Conservation (phyloP, 2,329 filamentous ascomycete genomes). For the Epicoccum nigrum region DNA sequence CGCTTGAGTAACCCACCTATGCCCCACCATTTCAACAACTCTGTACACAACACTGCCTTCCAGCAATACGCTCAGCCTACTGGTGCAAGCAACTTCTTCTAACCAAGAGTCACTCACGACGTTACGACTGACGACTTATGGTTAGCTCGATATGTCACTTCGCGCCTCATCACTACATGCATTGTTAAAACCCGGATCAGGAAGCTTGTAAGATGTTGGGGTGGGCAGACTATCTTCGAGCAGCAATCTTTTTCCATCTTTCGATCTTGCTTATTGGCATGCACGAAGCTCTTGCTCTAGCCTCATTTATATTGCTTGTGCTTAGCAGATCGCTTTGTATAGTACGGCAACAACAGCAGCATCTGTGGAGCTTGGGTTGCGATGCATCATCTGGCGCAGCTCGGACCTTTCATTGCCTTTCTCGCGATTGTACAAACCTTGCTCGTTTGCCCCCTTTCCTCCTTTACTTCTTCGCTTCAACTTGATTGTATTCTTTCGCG, state of each 20-base stretch:
- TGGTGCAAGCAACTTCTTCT: slow-evolving; percentile 55
- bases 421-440: slow-evolving; percentile 17
- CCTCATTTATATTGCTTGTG: slow-evolving; percentile 21
- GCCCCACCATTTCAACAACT: slow-evolving; percentile 46
- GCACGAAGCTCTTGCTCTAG: slow-evolving; percentile 21
- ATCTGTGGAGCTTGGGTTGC: slow-evolving; percentile 40
- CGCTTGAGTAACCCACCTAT: slow-evolving; percentile 47
- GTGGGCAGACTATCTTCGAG: slow-evolving; percentile 29
- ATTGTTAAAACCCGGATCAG: slow-evolving; percentile 27
- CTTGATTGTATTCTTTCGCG: slow-evolving; percentile 23
- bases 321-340: slow-evolving; percentile 42
- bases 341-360: slow-evolving; percentile 42
- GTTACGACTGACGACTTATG: slow-evolving; percentile 59
- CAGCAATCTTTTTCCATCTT: slow-evolving; percentile 35
- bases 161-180: slow-evolving; percentile 27
- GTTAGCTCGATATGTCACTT: slow-evolving; percentile 28
- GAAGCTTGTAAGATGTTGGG: slow-evolving; percentile 32
- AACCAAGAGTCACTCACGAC: slow-evolving; percentile 48
- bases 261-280: slow-evolving; percentile 31
- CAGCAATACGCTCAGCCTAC: slow-evolving; percentile 47
- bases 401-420: slow-evolving; percentile 11
- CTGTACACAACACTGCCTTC: slow-evolving; percentile 50
- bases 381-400: slow-evolving; percentile 42
- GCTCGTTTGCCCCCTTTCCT: slow-evolving; percentile 18
- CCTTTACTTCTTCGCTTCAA: slow-evolving; percentile 23